These are phyloP conservation scores for Suhomyces sp. DNA, from an alignment of 805 yeast genomes.

Conservation along the genomic window DNA sequence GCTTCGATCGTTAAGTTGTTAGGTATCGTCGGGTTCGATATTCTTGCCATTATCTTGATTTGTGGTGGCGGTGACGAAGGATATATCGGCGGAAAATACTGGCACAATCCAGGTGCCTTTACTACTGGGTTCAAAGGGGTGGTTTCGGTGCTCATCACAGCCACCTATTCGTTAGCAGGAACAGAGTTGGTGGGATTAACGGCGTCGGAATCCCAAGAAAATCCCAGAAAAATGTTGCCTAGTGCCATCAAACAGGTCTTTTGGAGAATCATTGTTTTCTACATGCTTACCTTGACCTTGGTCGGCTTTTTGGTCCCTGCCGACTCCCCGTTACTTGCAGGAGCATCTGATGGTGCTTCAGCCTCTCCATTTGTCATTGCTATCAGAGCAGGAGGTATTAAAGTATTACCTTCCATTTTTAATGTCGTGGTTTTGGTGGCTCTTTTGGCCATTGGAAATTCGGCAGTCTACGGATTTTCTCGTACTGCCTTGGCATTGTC, in stretches of 20 bases:
- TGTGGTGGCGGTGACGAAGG: conserved; percentile 41
- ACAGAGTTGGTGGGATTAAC: conserved; percentile 42
- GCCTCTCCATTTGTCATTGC: conserved; percentile 45
- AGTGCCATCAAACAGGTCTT: conserved; percentile 43
- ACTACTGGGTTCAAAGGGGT: conserved; percentile 37
- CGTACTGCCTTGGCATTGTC: conserved; percentile 39
- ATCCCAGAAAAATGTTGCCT: conserved; percentile 39
- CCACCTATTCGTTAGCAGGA: conserved; percentile 43
- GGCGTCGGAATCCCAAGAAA: conserved; percentile 32
- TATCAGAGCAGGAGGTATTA: conserved; percentile 39
- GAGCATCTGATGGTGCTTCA: conserved; percentile 25
- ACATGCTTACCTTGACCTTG: conserved; percentile 39
- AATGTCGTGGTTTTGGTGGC: conserved; percentile 42
- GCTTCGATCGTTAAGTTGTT: conserved; percentile 35
- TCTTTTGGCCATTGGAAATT: conserved; percentile 41
- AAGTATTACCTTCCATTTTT: conserved; percentile 41
- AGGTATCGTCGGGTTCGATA: conserved; percentile 40
- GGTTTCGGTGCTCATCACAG: conserved; percentile 36
- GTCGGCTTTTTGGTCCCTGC: conserved; percentile 40
- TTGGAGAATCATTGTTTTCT: conserved; percentile 40
- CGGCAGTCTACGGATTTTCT: conserved; percentile 43
- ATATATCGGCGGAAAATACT: conserved; percentile 35
- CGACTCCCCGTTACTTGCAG: conserved; percentile 23
- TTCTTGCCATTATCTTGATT: conserved; percentile 37
- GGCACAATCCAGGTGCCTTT: conserved; percentile 38